Evolutionary conservation across 2,329 filamentous ascomycete species (phyloP).

Genomic region (Coleophoma crateriformis): DNA sequence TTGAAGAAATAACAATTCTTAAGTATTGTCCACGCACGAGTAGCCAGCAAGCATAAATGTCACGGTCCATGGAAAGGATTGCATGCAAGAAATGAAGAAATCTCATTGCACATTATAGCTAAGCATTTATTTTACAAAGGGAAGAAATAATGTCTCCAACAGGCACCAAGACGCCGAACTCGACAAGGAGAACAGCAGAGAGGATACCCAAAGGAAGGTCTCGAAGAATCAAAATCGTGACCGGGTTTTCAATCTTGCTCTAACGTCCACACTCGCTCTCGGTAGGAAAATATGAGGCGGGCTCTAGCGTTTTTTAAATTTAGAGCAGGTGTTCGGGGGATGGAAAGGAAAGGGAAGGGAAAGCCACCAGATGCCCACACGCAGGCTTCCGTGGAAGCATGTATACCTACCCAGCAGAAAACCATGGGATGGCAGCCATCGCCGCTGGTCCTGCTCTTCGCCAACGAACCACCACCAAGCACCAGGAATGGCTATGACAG

Average conservation of each 20-base stretch:
- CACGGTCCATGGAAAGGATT: too few species aligned
- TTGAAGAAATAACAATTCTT: too few species aligned
- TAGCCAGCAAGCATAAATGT: too few species aligned
- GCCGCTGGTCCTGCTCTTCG: too few species aligned
- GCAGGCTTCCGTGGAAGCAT: background rate
- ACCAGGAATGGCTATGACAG: too few species aligned
- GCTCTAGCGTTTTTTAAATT: slow-evolving; percentile 44
- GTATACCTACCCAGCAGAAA: background rate
- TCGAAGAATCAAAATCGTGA: slow-evolving; percentile 29
- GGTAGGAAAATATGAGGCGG: slow-evolving; percentile 42
- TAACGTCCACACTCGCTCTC: slow-evolving; percentile 51
- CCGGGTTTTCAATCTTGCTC: slow-evolving; percentile 44
- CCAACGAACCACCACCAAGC: too few species aligned
- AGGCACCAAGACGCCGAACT: slow-evolving; percentile 23
- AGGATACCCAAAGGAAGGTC: slow-evolving; percentile 24
- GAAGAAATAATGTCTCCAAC: slow-evolving; percentile 35
- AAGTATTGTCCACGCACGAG: too few species aligned
- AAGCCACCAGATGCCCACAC: background rate
- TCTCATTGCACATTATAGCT: too few species aligned
- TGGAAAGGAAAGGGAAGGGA: too few species aligned
- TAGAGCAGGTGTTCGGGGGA: slow-evolving; percentile 18
- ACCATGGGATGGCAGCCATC: too few species aligned
- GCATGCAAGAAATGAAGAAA: too few species aligned
- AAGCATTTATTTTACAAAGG: too few species aligned
- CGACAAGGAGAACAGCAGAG: slow-evolving; percentile 19